These are phyloP conservation scores for Aspergillus aculeatus DNA, from an alignment of 2,329 filamentous ascomycete genomes.

Conservation along the genomic window DNA sequence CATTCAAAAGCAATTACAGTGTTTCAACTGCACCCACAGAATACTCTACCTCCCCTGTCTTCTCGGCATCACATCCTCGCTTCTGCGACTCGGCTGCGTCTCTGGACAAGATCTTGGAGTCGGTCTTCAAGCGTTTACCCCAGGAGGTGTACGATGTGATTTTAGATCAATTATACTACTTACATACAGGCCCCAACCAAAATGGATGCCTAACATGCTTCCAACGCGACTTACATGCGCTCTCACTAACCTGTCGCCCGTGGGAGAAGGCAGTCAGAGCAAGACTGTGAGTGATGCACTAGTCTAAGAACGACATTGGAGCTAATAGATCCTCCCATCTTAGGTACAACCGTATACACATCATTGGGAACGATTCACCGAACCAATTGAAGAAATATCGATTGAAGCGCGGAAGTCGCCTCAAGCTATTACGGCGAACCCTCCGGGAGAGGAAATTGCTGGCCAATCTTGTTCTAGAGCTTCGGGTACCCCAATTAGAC, in stretches of 20 bases:
- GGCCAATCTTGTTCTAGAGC: conserved; percentile 53
- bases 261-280: conserved; percentile 55
- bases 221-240: conserved; percentile 53
- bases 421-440: conserved; percentile 56
- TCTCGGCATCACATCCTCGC: conserved; percentile 35
- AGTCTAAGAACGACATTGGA: conserved; percentile 1
- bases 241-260: conserved; percentile 55
- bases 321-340: conserved; percentile 10
- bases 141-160: conserved; percentile 57
- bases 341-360: conserved; percentile 52
- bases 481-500: conserved; percentile 54
- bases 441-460: conserved; percentile 52
- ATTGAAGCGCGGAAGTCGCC: conserved; percentile 49
- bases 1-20: conserved; percentile 38
- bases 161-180: conserved; percentile 48
- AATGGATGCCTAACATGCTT: conserved; percentile 54
- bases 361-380: conserved; percentile 49
- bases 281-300: conserved; percentile 46
- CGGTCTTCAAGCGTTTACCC: conserved; percentile 49
- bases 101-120: conserved; percentile 33
- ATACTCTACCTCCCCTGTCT: conserved; percentile 35
- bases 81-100: conserved; percentile 41
- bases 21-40: conserved; percentile 39
- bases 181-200: conserved; percentile 43
- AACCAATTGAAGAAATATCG: conserved; percentile 49